Percentiles rank a stretch among this genome's conserved stretches.
Evolutionary conservation across 805 yeast species (phyloP).

Genomic region (Schizosaccharomyces cryophilus): DNA sequence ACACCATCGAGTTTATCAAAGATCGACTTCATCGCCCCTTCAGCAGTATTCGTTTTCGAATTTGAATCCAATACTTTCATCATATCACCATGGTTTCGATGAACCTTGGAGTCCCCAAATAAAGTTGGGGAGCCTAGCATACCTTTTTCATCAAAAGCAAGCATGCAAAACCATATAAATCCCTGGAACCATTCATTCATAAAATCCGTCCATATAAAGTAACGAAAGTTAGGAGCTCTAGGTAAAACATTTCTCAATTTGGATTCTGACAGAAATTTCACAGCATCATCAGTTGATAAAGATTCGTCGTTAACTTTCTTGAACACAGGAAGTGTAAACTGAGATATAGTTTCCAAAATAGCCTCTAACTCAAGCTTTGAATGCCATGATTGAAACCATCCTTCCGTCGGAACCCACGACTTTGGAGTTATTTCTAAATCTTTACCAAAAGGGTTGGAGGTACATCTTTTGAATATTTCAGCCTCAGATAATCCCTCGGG

Average conservation of each 20-base stretch:
- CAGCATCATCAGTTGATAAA: neutral
- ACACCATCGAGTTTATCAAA: slow-evolving; percentile 19
- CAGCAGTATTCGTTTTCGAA: slow-evolving; percentile 20
- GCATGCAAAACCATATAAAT: neutral
- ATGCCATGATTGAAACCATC: slow-evolving; percentile 25
- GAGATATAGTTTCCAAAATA: slow-evolving; percentile 9
- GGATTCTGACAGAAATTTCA: neutral
- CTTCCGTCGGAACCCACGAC: neutral
- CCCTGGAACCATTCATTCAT: slow-evolving; percentile 5
- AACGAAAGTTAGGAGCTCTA: neutral
- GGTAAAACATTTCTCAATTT: neutral
- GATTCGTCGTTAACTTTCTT: neutral
- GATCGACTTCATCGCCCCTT: slow-evolving; percentile 24
- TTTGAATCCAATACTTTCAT: slow-evolving; percentile 20
- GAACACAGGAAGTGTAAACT: slow-evolving; percentile 4
- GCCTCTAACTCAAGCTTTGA: slow-evolving; percentile 19
- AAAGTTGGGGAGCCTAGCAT: slow-evolving; percentile 3
- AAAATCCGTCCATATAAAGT: neutral
- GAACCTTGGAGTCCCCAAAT: slow-evolving; percentile 14
- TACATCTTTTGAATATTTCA: neutral
- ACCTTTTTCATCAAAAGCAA: slow-evolving; percentile 1
- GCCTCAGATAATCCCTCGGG: neutral
- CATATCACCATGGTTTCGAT: slow-evolving; percentile 25
- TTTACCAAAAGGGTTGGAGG: neutral
- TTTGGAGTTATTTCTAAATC: neutral